phyloP scores from a whole-genome alignment of 768 basidiomycete species.

The Termitomyces eurrhizus region DNA sequence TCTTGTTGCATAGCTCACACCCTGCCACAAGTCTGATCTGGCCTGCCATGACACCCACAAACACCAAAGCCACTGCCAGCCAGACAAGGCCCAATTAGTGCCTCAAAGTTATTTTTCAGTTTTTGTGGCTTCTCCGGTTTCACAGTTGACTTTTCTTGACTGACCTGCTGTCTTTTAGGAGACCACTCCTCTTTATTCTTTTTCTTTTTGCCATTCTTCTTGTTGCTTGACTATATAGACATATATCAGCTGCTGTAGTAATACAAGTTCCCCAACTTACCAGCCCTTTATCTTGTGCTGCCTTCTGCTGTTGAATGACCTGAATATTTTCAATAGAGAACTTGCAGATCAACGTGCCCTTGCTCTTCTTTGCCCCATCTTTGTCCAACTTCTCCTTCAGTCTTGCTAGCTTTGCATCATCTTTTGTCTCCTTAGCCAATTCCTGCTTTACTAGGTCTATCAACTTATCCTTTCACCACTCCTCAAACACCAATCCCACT shows the following conservation, averaged over 20 bases:
- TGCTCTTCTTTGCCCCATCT: constrained; percentile 33
- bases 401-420: constrained; percentile 50
- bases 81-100: constrained; percentile 83
- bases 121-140: constrained; percentile 19
- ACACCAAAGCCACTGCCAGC: constrained; percentile 81
- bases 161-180: constrained; percentile 37
- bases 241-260: constrained; percentile 2
- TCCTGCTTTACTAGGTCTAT: constrained; percentile 54
- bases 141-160: constrained; percentile 14
- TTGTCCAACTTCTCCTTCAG: constrained; percentile 55
- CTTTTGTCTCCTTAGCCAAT: constrained; percentile 39
- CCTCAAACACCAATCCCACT: constrained; percentile 58
- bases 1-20: constrained; percentile 78
- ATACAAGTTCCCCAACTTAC: constrained; percentile 16
- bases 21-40: constrained; percentile 70
- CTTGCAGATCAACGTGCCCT: constrained; percentile 75
- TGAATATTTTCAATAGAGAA: constrained; percentile 97
- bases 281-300: constrained; percentile 37
- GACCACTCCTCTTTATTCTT: constrained; percentile 26
- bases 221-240: constrained; percentile 8
- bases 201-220: constrained; percentile 8
- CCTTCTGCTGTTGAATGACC: constrained; percentile 74
- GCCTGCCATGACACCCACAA: constrained; percentile 66
- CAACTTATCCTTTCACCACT: constrained; percentile 86
- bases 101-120: constrained; percentile 48